These are phyloP conservation scores for Piper betle DNA, from an alignment of 164 flowering plant species.

Conservation along the genomic window DNA sequence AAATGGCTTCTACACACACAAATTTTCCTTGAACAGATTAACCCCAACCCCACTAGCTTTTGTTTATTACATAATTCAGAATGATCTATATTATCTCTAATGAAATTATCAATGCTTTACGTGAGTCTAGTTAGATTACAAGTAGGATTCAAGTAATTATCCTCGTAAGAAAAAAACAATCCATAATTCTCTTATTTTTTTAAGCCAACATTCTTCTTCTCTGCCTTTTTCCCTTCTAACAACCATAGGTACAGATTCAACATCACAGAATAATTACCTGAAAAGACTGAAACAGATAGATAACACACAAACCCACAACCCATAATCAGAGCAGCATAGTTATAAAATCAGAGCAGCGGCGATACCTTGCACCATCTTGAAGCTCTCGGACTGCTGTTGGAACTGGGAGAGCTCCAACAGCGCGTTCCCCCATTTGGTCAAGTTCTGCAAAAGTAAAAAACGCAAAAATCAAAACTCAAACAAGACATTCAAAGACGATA, in stretches of 20 bases:
- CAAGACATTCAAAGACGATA: background rate
- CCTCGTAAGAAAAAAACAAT: background rate
- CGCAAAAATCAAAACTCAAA: background rate
- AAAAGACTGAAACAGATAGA: no score
- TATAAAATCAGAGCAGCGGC: no score
- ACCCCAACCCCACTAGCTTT: background rate
- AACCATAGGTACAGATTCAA: no score
- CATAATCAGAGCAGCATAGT: no score
- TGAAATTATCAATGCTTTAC: background rate
- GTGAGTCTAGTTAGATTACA: background rate
- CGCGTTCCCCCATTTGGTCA: constrained; percentile 82
- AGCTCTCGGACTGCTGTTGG: constrained; percentile 36
- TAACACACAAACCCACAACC: no score
- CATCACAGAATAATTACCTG: no score
- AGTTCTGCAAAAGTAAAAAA: constrained; percentile 32
- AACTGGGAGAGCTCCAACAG: constrained; percentile 69
- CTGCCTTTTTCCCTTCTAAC: no score
- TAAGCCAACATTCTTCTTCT: background rate
- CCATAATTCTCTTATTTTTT: background rate
- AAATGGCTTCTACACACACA: constrained; percentile 37
- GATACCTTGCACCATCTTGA: constrained; percentile 52
- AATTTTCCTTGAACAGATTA: background rate
- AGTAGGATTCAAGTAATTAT: background rate
- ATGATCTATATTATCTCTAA: background rate
- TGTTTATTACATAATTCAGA: background rate